Evolutionary conservation across 2,329 filamentous ascomycete genomes (phyloP).

Genomic region (Phialemonium atrogriseum): DNA sequence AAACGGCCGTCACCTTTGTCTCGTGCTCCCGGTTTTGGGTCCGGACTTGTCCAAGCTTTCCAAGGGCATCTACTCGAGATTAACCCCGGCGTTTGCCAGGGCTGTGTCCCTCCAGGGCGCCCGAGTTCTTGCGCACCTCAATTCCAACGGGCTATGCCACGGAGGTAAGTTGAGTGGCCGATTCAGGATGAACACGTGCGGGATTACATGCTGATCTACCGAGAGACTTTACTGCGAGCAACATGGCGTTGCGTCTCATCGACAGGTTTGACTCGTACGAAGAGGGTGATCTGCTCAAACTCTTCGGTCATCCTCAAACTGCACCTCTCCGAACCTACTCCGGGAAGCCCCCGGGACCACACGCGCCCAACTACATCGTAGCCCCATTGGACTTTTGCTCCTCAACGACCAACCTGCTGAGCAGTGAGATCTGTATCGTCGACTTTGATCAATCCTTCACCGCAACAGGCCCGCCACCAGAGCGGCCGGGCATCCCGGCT

Average conservation of each 20-base stretch:
- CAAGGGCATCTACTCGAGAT: conserved; percentile 8
- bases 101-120: conserved; percentile 8
- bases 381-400: conserved; percentile 10
- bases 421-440: conserved; percentile 10
- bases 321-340: conserved; percentile 5
- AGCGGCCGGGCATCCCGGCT: conserved; percentile 6
- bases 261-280: conserved; percentile 7
- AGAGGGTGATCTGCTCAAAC: conserved; percentile 5
- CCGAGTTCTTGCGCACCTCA: conserved; percentile 10
- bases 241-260: conserved; percentile 10
- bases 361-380: conserved; percentile 12
- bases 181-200: no score
- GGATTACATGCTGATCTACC: no score
- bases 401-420: conserved; percentile 8
- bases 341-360: conserved; percentile 8
- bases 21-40: conserved; percentile 7
- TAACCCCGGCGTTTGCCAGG: conserved; percentile 8
- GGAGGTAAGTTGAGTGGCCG: conserved; percentile 10
- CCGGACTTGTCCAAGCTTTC: conserved; percentile 8
- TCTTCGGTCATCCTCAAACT: conserved; percentile 7
- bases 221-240: conserved; percentile 13
- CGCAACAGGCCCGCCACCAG: conserved; percentile 3
- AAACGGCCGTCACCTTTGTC: conserved; percentile 9
- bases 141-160: conserved; percentile 13
- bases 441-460: conserved; percentile 15